Evolutionary conservation across 23 red algal genomes (phyloP), one percentile per base, ranked within the genome.

Genomic region (Gracilaria gracilis): DNA sequence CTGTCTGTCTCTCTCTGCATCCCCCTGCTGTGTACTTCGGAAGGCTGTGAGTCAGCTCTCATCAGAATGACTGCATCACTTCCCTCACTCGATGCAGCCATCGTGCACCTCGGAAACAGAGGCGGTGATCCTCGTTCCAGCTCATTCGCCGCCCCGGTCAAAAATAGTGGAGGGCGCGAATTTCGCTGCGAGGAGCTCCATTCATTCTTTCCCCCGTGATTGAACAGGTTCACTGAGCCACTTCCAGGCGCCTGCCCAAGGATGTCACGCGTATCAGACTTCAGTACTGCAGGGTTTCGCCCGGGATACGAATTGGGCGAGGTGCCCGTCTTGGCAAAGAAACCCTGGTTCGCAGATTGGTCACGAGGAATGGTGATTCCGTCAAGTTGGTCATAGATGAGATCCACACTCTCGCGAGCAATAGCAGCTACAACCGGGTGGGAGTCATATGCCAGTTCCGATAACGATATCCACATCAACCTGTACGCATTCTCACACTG

Each of bases 361-460:
- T 77, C 72, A 77, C 72, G 25, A 50, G 42, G 0, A 50, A 49
- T 28, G 11, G 23, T 50, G 25, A 77, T 77, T 39, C 50, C 72
- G 17, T 49, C 34, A 77, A 77, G 38, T 4, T 50, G 64, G 39
- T 83, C 80, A 57, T 31, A 84, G 9, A 92, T 71, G 15, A 59
- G 57, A 57, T 92, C 89, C 51, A 64, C 81, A 23, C 89, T 73
- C 24, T 64, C 38, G 32, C 89, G n/a, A 21, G 89, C 89, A 34
- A 84, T 64, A 28, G 66, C 79, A 34, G 78, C 79, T 14, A 92
- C 89, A 57, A 92, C 75, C 4, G 89, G 89, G 39, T 92, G 89
- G 16, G 89, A 65, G 24, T 92, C 89, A 33, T 67, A 83, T 17
- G 89, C 79, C 34, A 92, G 79, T 57, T 84, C 79, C 28, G 66